These are phyloP conservation scores for Myxozyma monticola DNA, from an alignment of 805 yeast genomes.

Conservation along the genomic window DNA sequence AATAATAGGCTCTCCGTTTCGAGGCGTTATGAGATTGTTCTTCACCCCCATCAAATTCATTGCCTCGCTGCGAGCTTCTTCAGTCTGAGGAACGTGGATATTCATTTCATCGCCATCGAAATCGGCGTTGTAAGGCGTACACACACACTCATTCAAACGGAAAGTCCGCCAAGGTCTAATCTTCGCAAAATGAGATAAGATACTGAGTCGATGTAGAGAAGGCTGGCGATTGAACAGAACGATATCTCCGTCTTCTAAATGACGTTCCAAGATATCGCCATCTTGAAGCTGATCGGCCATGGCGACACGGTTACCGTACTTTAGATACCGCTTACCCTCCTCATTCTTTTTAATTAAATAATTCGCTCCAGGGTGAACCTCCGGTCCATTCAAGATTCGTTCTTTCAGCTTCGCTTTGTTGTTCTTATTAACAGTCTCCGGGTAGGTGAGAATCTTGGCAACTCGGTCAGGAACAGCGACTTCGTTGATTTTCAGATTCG, in stretches of 20 bases:
- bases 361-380: constrained; percentile 93
- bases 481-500: constrained; percentile 89
- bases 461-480: constrained; percentile 98
- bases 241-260: constrained; percentile 94
- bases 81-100: constrained; percentile 97
- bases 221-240: constrained; percentile 98
- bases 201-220: constrained; percentile 90
- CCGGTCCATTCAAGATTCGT: constrained; percentile 81
- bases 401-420: constrained; percentile 74
- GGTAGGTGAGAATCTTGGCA: constrained; percentile 92
- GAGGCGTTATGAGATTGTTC: constrained; percentile 89
- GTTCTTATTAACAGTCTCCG: constrained; percentile 89
- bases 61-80: constrained; percentile 99
- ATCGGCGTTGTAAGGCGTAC: constrained; percentile 99
- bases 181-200: constrained; percentile 92
- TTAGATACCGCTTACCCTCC: constrained; percentile 78
- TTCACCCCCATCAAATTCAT: constrained; percentile 97
- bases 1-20: constrained; percentile 97
- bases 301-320: constrained; percentile 81
- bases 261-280: constrained; percentile 96
- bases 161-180: constrained; percentile 98
- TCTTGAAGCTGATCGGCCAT: constrained; percentile 72
- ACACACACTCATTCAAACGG: constrained; percentile 95
- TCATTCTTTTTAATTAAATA: constrained; percentile 78
- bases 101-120: constrained; percentile 99